Percentiles rank a stretch among this genome's conserved stretches.
phyloP scores from a whole-genome alignment of 768 basidiomycete species.

The Gloeostereum incarnatum region DNA sequence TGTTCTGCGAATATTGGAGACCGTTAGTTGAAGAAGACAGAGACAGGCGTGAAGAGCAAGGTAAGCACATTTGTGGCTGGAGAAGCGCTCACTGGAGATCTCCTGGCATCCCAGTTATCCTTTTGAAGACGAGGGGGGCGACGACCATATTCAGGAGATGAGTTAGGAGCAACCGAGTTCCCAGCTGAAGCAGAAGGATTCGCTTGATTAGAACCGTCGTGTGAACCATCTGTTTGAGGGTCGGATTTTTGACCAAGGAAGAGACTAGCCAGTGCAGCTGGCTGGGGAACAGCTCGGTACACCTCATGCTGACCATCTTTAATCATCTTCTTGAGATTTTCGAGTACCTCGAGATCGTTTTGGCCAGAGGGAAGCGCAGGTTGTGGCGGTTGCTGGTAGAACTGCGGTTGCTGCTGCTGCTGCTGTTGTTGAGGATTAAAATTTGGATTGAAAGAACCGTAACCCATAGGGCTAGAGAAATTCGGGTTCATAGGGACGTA shows the following conservation, averaged over 20 bases:
- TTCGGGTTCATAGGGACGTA: too few species aligned
- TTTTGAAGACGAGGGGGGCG: not conserved
- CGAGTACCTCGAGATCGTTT: constrained; percentile 64
- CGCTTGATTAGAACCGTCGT: constrained; percentile 6
- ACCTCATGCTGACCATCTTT: constrained; percentile 65
- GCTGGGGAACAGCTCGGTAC: constrained; percentile 59
- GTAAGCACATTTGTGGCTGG: not conserved
- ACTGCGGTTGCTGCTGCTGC: too few species aligned
- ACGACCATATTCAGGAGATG: not conserved
- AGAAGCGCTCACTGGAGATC: not conserved
- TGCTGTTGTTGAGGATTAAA: too few species aligned
- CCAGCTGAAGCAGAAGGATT: constrained; percentile 10
- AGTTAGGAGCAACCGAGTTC: constrained; percentile 1
- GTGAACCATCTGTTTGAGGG: constrained; percentile 13
- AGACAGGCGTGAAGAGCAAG: not conserved
- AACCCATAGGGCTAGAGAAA: too few species aligned
- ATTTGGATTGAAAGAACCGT: too few species aligned
- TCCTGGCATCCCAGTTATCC: not conserved
- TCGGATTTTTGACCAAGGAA: constrained; percentile 44
- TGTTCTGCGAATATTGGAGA: not conserved
- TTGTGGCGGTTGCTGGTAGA: constrained; percentile 15
- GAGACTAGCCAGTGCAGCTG: constrained; percentile 50
- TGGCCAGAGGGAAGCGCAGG: constrained; percentile 37
- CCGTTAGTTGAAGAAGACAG: not conserved
- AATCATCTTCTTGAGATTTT: constrained; percentile 67